phyloP scores from a whole-genome alignment of 2,329 filamentous ascomycete genomes.

The Neofusicoccum parvum region DNA sequence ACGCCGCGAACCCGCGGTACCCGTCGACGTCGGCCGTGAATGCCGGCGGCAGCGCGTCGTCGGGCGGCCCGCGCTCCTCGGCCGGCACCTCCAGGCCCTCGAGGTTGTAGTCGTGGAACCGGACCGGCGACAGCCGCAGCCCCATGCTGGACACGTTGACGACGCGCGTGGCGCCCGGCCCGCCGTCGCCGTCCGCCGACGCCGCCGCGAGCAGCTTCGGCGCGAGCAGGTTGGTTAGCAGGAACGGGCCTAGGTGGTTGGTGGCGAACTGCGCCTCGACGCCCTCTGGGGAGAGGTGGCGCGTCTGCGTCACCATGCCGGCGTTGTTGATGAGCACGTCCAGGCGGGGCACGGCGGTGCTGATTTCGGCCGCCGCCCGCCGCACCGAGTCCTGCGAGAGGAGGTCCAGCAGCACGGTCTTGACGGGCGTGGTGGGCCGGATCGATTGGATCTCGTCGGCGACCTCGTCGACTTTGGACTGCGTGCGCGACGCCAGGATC shows the following conservation, averaged over 20 bases:
- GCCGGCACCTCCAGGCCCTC: conserved; percentile 8
- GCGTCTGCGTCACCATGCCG: conserved; percentile 35
- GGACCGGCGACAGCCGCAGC: conserved; percentile 23
- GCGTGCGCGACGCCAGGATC: conserved; percentile 46
- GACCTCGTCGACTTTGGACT: conserved; percentile 44
- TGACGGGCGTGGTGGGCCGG: conserved; percentile 38
- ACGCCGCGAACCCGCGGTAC: conserved; percentile 23
- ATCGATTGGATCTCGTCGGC: conserved; percentile 37
- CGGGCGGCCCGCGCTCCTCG: conserved; percentile 6
- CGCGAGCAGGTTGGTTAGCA: conserved; percentile 48
- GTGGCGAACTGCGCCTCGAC: conserved; percentile 51
- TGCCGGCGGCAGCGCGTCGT: neutral
- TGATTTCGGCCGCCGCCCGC: conserved; percentile 37
- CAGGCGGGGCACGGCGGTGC: conserved; percentile 34
- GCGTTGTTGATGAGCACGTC: conserved; percentile 49
- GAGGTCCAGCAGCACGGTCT: conserved; percentile 39
- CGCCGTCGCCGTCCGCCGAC: conserved; percentile 9
- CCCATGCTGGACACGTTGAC: conserved; percentile 33
- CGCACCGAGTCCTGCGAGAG: conserved; percentile 37
- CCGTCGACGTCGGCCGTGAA: conserved; percentile 10
- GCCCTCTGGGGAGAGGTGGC: conserved; percentile 40
- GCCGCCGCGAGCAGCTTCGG: conserved; percentile 41
- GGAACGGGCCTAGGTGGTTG: conserved; percentile 49
- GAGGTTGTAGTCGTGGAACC: conserved; percentile 28
- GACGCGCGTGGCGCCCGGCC: conserved; percentile 27